Conservation (phyloP, 106 monocot species). For the Dactylorhiza incarnata region DNA sequence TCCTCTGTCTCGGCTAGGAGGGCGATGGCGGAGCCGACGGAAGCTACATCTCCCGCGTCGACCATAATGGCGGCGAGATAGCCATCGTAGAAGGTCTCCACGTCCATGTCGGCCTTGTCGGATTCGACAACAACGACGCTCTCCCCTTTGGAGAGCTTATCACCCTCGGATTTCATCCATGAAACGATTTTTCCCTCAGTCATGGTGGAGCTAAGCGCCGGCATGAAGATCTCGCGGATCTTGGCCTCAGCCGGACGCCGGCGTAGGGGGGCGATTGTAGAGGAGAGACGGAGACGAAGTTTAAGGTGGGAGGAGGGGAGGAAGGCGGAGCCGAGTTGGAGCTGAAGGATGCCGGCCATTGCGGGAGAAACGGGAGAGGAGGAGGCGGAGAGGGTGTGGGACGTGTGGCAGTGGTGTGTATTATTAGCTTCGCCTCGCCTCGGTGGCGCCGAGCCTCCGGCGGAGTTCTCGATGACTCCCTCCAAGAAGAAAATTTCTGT, state of each 20-base stretch:
- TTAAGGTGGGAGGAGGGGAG: conserved; percentile 9
- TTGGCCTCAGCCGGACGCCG: conserved; percentile 24
- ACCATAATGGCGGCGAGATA: conserved; percentile 61
- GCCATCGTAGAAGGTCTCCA: conserved; percentile 78
- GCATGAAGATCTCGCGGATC: conserved; percentile 88
- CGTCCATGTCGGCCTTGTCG: conserved; percentile 88
- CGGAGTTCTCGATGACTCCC: conserved; percentile 19
- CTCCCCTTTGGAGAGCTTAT: conserved; percentile 56
- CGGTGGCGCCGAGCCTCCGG: conserved; percentile 10
- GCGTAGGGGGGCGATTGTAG: background rate
- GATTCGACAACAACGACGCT: conserved; percentile 74
- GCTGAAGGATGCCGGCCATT: conserved; percentile 7
- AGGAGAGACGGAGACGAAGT: background rate
- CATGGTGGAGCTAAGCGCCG: conserved; percentile 69
- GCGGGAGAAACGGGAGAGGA: background rate
- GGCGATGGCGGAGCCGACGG: conserved; percentile 74
- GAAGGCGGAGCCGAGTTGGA: conserved; percentile 18
- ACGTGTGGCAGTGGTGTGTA: background rate
- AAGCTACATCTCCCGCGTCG: conserved; percentile 36
- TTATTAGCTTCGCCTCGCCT: background rate
- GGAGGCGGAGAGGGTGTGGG: background rate
- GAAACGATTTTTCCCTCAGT: conserved; percentile 72
- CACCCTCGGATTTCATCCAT: conserved; percentile 63
- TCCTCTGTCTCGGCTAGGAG: conserved; percentile 60
- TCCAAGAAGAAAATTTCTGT: too few relatives aligned